These are phyloP conservation scores for Populus nigra DNA, from an alignment of 345 rosid genomes.

Conservation along the genomic window DNA sequence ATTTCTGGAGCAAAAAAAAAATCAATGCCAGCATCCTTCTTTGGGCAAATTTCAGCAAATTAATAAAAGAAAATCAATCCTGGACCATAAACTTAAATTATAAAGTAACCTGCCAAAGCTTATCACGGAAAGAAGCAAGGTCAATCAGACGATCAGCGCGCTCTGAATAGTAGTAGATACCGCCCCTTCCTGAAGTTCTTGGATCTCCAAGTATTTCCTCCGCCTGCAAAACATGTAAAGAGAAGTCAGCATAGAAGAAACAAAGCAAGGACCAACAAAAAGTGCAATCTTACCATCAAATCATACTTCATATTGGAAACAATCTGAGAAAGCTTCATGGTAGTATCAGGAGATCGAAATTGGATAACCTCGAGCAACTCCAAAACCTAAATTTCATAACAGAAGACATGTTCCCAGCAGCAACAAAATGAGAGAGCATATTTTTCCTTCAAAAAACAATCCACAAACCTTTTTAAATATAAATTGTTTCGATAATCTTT, in stretches of 20 bases:
- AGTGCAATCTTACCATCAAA: constrained; percentile 53
- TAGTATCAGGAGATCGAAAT: constrained; percentile 78
- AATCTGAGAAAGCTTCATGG: constrained; percentile 63
- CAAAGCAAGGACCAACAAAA: background rate
- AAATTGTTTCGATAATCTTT: background rate
- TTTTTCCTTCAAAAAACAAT: constrained; percentile 6
- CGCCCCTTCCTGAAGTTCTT: constrained; percentile 66
- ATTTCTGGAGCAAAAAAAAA: constrained; percentile 47
- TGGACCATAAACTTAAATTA: background rate
- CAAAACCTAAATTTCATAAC: constrained; percentile 52
- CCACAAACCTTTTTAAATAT: background rate
- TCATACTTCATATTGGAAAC: constrained; percentile 60
- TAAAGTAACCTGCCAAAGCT: constrained; percentile 72
- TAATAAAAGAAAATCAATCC: background rate
- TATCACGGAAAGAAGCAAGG: constrained; percentile 67
- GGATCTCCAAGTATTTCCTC: constrained; percentile 78
- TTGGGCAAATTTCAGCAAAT: background rate
- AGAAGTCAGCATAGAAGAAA: constrained; percentile 5
- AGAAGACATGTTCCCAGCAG: constrained; percentile 6
- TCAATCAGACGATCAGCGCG: constrained; percentile 94
- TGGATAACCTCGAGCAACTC: constrained; percentile 85
- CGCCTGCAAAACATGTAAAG: constrained; percentile 41
- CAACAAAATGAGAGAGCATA: constrained; percentile 14
- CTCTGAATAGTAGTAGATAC: constrained; percentile 81
- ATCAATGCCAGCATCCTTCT: constrained; percentile 18